phyloP scores from a whole-genome alignment of 169 alveolate species.

The Plasmodium knowlesi region DNA sequence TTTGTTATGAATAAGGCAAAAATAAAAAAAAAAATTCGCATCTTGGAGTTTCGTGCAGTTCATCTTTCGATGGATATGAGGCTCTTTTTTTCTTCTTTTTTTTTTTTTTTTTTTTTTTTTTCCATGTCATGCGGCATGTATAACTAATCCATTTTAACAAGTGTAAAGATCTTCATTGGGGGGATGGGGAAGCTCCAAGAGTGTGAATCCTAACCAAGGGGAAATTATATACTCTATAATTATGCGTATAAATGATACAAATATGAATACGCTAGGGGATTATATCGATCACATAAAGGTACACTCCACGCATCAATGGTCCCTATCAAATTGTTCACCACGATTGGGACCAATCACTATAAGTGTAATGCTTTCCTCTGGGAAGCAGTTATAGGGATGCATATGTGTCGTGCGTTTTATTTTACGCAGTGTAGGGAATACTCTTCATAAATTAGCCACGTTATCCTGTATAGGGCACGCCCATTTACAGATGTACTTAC shows the following conservation, averaged over 20 bases:
- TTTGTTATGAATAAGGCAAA: not conserved
- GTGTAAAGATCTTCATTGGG: not conserved
- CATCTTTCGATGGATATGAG: not conserved
- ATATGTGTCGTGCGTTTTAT: not conserved
- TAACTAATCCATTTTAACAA: not conserved
- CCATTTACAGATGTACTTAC: not conserved
- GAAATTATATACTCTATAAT: no score
- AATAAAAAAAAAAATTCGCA: constrained; percentile 10
- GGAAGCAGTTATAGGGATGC: not conserved
- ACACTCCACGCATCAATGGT: not conserved
- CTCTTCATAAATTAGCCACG: not conserved
- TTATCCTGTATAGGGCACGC: not conserved
- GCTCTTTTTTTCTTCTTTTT: not conserved
- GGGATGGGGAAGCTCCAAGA: not conserved
- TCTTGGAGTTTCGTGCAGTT: constrained; percentile 1
- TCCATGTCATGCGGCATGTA: not conserved
- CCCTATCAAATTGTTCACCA: not conserved
- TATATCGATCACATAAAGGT: not conserved
- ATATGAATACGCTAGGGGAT: not conserved
- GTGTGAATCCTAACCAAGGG: not conserved
- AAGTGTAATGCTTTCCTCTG: not conserved
- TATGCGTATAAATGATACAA: not conserved
- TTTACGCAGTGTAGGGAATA: not conserved
- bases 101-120: not conserved
- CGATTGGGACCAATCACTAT: not conserved